Evolutionary conservation across 1,139 yeast species (phyloP).

Genomic region (Kodamaea sp.): DNA sequence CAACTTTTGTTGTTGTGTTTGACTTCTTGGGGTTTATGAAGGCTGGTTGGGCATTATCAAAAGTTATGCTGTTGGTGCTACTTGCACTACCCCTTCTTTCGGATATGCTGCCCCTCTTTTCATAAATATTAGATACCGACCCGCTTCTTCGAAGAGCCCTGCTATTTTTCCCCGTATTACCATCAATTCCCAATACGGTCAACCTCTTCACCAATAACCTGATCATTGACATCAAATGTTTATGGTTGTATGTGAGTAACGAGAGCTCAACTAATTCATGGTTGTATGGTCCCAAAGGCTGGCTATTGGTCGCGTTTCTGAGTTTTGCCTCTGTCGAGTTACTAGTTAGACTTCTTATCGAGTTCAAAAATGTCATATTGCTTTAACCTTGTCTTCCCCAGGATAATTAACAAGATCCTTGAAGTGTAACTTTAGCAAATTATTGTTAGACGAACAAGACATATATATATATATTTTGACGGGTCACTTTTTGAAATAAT

Average conservation of each 20-base stretch:
- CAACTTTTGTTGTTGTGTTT: constrained; percentile 2
- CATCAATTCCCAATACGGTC: too few relatives aligned
- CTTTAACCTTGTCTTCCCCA: too few relatives aligned
- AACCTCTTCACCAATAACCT: constrained; percentile 13
- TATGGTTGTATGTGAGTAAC: constrained; percentile 22
- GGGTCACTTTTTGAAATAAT: too few relatives aligned
- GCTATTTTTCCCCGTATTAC: too few relatives aligned
- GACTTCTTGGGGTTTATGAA: not conserved
- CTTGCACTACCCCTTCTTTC: too few relatives aligned
- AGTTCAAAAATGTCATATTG: constrained; percentile 3
- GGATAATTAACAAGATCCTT: too few relatives aligned
- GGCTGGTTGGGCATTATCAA: constrained; percentile 1
- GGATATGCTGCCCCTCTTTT: too few relatives aligned
- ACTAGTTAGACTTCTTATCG: constrained; percentile 2
- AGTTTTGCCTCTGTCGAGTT: constrained; percentile 14
- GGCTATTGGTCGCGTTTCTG: constrained; percentile 31
- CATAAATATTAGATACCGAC: too few relatives aligned
- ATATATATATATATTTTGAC: too few relatives aligned
- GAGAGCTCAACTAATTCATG: constrained; percentile 35
- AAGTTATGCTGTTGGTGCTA: not conserved
- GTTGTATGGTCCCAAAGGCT: constrained; percentile 40
- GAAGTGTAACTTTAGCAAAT: too few relatives aligned
- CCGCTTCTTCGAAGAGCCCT: too few relatives aligned
- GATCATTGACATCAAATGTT: constrained; percentile 16
- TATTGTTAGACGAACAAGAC: too few relatives aligned